Conservation (phyloP, 352 stramenopile species). For the Plasmopara viticola region DNA sequence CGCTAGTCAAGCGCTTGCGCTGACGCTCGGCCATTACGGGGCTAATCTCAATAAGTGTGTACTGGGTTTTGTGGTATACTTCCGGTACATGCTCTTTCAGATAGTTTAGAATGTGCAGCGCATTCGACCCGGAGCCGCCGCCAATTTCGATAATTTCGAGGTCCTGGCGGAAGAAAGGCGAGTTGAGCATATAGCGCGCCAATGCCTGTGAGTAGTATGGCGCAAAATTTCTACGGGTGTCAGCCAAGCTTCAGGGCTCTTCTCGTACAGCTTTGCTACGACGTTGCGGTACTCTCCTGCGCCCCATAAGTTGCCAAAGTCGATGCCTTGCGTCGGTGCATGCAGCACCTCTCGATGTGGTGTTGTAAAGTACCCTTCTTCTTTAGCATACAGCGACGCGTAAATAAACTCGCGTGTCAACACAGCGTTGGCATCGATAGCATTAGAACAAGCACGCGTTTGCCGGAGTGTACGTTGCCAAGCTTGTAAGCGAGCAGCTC, state of each 20-base stretch:
- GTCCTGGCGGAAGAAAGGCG: constrained; percentile 42
- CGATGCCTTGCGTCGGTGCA: constrained; percentile 44
- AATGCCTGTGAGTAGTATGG: constrained; percentile 85
- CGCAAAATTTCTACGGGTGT: constrained; percentile 88
- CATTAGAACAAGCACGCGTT: not conserved
- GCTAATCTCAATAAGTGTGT: constrained; percentile 88
- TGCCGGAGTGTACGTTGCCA: not conserved
- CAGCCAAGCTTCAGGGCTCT: constrained; percentile 77
- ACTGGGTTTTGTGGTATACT: constrained; percentile 76
- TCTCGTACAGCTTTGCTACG: constrained; percentile 61
- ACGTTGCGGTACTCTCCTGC: constrained; percentile 61
- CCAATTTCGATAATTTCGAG: constrained; percentile 85
- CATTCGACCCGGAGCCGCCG: constrained; percentile 84
- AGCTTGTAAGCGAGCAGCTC: not conserved
- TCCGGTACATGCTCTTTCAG: constrained; percentile 61
- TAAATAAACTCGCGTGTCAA: constrained; percentile 84
- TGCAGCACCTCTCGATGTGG: constrained; percentile 67
- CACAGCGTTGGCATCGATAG: constrained; percentile 12
- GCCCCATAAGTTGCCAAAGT: constrained; percentile 77
- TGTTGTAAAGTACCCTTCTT: constrained; percentile 82
- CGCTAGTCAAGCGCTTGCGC: constrained; percentile 41
- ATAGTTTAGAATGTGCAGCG: constrained; percentile 87
- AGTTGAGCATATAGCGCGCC: constrained; percentile 84
- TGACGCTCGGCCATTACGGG: constrained; percentile 81
- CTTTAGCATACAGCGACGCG: constrained; percentile 67